A percentile compares a stretch with the other conserved stretches of the same genome.
Evolutionary conservation across 352 stramenopile species (phyloP).

Genomic region (Globisporangium spinosum): DNA sequence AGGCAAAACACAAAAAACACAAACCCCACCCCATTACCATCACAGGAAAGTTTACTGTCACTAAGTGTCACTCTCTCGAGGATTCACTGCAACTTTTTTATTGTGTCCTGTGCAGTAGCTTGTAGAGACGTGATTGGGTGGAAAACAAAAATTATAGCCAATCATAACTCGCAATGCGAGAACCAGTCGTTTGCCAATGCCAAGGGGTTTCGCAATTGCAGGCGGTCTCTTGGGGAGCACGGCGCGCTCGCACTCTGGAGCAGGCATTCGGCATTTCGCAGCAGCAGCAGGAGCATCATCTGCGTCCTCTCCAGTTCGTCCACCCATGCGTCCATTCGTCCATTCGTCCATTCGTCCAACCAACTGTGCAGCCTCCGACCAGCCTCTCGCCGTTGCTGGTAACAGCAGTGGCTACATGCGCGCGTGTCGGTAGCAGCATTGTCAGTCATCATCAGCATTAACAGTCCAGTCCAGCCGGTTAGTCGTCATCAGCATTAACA

Average conservation of each 20-base stretch:
- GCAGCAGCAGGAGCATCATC: constrained; percentile 5
- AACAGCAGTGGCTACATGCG: background rate
- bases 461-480: background rate
- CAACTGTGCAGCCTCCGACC: background rate
- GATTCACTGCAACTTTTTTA: constrained; percentile 4
- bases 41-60: no score
- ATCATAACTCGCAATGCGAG: background rate
- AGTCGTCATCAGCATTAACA: background rate
- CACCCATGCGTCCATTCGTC: background rate
- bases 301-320: background rate
- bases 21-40: no score
- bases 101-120: background rate
- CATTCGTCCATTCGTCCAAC: background rate
- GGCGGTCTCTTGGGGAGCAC: background rate
- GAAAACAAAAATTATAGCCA: background rate
- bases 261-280: constrained; percentile 15
- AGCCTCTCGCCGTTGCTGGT: background rate
- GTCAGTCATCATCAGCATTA: background rate
- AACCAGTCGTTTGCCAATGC: constrained; percentile 15
- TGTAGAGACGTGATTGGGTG: background rate
- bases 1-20: background rate
- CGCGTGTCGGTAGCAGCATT: background rate
- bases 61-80: constrained; percentile 5
- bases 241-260: background rate
- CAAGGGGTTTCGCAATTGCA: background rate